Base-by-base conservation (phyloP, 768 basidiomycete genomes). In the Trametes maxima region DNA sequence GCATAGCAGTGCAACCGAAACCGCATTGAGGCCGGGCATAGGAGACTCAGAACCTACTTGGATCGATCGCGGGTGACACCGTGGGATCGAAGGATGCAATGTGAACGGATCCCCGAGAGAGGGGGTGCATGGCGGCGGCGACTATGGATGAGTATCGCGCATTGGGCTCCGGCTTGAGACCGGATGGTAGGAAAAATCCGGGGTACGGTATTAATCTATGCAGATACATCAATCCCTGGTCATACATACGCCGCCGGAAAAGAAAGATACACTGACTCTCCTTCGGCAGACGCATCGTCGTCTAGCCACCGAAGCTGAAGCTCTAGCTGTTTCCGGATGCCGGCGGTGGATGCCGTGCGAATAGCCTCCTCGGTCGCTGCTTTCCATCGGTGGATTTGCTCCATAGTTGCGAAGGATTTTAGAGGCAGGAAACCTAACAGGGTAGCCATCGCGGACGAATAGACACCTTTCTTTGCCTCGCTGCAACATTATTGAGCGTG, bases 21-120 rank as follows among this genome's bases (percentile, higher is more conserved):
- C 6, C 11, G 45, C 21, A 40, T n/a, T 13, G 39, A 33, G 8
- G 8, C 28, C 3, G 28, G 28, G 28, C 28, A 33, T 3, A 33
- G 28, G 28, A 8, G 28, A 33, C 28, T 4, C 17, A 12, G 35
- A 11, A 42, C 42, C 12, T 49, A 60, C 59, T 50, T 4, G 71
- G 72, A 49, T 75, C 70, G 12, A 75, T 69, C 36, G 62, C 63
- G 2, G 71, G 70, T 8, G 65, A 63, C 13, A 43, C 50, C 14
- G 22, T 24, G 4, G 72, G 70, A 54, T 76, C 72, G 0, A 50
- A 46, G 11, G 68, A 70, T 0, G 52, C 60, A 24, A 66, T 64
- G 46, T 71, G 71, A 11, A 54, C 59, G n/a, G 21, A 46, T n/a
- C 59, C 59, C 10, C 60, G 60, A 7, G 60, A 61, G 36, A 61